Base-by-base conservation (phyloP, 2,329 filamentous ascomycete species). In the Aureobasidium sp. region DNA sequence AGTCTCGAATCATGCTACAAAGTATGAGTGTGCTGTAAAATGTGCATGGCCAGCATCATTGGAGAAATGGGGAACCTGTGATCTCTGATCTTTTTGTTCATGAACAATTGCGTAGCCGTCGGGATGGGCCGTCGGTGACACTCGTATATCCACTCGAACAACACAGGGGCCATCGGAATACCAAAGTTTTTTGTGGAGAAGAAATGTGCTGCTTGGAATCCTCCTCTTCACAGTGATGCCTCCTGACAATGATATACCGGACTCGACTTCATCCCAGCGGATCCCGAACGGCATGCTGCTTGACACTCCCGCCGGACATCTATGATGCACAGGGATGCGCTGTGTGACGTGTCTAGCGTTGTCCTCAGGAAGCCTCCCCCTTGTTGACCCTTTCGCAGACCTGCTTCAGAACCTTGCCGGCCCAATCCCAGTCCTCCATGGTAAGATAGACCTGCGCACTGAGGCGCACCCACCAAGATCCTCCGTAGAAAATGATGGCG, bases 381-480 rank as follows among this genome's bases (percentile, higher is more conserved):
- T 73, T 75, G 47, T 74, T 75, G 36, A 82, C 80, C 66, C 80
- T 75, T 45, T 77, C 77, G 68, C 82, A 85, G 5, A 89, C 67
- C 37, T 78, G 75, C 70, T 83, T 82, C 68, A 94, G 72, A 9
- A 82, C 76, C 56, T 78, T 70, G 0, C 81, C 89, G 4, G 82
- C 81, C 82, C 84, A 89, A 71, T 87, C 83, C 70, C 94, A 96
- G 73, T 97, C 91, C 14, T 80, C 79, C 66, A 87, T 72, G 29
- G 90, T 90, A n/a, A 97, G 75, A 71, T 94, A 97, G 0, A 94
- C 82, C 78, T 96, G 91, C 15, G 84, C 90, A 70, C 88, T 91
- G 52, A 96, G 70, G 53, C 93, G 78, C 0, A 82, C 79, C 88
- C 88, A 96, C 71, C 87, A 82, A 59, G 79, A 79, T 0, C 81